Evolutionary conservation across 495 filamentous ascomycete genomes (phyloP).

Genomic region (Neurospora sp.): DNA sequence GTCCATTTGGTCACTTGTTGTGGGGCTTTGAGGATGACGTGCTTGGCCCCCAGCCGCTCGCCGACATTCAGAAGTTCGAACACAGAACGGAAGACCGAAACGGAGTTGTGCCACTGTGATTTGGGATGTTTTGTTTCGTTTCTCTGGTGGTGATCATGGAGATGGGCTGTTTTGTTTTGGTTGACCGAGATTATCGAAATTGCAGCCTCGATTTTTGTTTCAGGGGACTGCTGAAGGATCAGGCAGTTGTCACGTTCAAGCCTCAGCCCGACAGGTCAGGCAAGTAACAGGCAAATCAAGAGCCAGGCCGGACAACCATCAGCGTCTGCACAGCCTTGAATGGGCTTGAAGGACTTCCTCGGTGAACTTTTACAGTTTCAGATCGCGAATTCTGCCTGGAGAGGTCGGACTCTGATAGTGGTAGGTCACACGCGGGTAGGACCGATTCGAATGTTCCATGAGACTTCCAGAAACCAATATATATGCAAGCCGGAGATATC

Average conservation of each 20-base stretch:
- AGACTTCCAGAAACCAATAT: background rate
- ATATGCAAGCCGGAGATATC: background rate
- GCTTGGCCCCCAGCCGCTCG: conserved; percentile 2
- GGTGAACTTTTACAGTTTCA: background rate
- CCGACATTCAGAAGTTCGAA: background rate
- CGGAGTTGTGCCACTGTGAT: background rate
- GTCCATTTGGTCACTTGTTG: background rate
- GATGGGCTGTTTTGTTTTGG: background rate
- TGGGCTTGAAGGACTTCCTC: background rate
- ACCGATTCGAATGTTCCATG: background rate
- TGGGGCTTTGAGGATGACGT: conserved; percentile 15
- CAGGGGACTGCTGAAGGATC: background rate
- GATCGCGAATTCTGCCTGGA: background rate
- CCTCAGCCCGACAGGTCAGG: background rate
- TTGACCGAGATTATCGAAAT: background rate
- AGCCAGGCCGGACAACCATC: background rate
- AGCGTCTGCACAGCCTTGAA: background rate
- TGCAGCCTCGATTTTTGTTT: background rate
- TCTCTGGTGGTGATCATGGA: background rate
- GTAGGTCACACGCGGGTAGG: background rate
- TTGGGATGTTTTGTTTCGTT: background rate
- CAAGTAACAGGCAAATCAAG: background rate
- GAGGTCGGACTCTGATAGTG: background rate
- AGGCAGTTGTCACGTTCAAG: background rate
- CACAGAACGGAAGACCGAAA: background rate